phyloP scores from a whole-genome alignment of 2,329 filamentous ascomycete genomes.

The Fonsecaea monophora region DNA sequence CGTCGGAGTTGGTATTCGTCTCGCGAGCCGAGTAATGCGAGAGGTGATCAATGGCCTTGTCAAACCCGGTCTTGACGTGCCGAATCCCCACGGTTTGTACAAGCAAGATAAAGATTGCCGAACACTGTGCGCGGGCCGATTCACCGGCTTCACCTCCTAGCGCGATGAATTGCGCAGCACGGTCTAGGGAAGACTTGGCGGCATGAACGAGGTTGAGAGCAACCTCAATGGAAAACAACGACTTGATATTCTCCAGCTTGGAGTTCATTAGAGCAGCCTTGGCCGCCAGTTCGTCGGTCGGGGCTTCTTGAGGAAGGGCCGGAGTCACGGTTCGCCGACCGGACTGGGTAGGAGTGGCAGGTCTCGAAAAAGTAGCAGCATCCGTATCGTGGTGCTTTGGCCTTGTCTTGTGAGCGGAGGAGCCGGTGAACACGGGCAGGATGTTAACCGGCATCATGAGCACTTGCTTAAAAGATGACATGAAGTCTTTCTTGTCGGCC shows the following conservation, averaged over 20 bases:
- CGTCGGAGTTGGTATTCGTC: constrained; percentile 63
- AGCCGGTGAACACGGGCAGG: constrained; percentile 72
- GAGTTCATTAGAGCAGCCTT: constrained; percentile 98
- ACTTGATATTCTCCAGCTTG: constrained; percentile 90
- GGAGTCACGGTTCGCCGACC: constrained; percentile 50
- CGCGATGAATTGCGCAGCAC: constrained; percentile 80
- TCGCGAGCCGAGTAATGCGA: constrained; percentile 90
- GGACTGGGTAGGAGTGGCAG: constrained; percentile 42
- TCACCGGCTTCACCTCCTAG: constrained; percentile 80
- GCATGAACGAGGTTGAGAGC: constrained; percentile 86
- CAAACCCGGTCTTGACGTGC: constrained; percentile 91
- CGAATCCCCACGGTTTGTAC: constrained; percentile 82
- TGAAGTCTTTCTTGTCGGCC: constrained; percentile 93
- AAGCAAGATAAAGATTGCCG: constrained; percentile 83
- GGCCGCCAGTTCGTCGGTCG: constrained; percentile 88
- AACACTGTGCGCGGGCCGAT: constrained; percentile 86
- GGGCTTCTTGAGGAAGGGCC: constrained; percentile 67
- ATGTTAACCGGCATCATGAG: constrained; percentile 99
- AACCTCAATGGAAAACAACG: constrained; percentile 94
- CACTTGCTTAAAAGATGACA: constrained; percentile 96
- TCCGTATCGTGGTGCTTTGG: constrained; percentile 44
- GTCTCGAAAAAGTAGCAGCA: constrained; percentile 31
- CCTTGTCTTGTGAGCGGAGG: constrained; percentile 48
- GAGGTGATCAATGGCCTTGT: constrained; percentile 88
- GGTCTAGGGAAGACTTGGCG: constrained; percentile 85